Percentiles rank a stretch among this genome's conserved stretches.
phyloP scores from a whole-genome alignment of 371 early-diverging fungal genomes.

The Basidiobolus meristosporus region DNA sequence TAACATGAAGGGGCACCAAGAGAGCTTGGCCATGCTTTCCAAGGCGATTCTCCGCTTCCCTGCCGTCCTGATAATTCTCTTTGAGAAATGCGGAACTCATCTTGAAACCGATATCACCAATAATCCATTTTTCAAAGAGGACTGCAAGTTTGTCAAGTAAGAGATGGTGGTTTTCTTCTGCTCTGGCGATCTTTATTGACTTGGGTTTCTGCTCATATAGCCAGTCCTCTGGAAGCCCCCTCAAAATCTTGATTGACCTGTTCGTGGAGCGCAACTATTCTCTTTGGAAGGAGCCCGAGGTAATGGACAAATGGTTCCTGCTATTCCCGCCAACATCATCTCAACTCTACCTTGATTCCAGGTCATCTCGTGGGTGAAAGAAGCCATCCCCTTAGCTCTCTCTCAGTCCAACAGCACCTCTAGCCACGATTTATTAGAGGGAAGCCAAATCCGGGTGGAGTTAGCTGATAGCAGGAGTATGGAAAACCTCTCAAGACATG shows the following conservation, averaged over 20 bases:
- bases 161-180: conserved; percentile 6
- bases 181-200: background rate
- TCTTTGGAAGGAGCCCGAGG: conserved; percentile 61
- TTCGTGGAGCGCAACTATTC: conserved; percentile 35
- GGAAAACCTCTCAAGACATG: no score
- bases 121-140: conserved; percentile 5
- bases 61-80: conserved; percentile 10
- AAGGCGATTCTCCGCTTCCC: conserved; percentile 40
- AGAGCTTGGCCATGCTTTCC: conserved; percentile 29
- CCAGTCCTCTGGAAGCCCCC: conserved; percentile 1
- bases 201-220: background rate
- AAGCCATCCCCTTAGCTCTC: no score
- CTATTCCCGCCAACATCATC: no score
- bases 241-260: conserved; percentile 23
- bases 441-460: no score
- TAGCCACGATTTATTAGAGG: no score
- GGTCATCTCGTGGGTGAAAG: no score
- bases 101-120: conserved; percentile 11
- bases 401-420: no score
- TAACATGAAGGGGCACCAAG: conserved; percentile 8
- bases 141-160: conserved; percentile 8
- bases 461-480: no score
- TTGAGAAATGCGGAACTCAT: conserved; percentile 15
- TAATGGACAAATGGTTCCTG: no score
- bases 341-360: no score